A percentile compares a stretch with the other conserved stretches of the same genome.
Conservation (phyloP, 768 basidiomycete genomes). For the Phaeotremella fagi region DNA sequence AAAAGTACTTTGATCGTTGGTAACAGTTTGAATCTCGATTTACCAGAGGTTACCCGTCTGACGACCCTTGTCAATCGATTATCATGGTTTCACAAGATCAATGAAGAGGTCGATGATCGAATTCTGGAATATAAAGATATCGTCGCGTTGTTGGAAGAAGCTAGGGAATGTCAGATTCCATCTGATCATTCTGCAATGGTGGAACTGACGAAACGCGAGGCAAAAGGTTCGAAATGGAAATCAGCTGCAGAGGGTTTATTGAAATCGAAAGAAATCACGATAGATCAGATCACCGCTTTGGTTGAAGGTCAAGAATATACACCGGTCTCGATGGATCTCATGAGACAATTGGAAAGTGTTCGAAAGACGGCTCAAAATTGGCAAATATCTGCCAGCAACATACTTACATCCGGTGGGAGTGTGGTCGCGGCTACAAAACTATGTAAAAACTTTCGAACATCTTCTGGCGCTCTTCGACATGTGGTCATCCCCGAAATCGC, state of each 20-base stretch:
- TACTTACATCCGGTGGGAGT: constrained; percentile 15
- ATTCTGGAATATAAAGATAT: constrained; percentile 72
- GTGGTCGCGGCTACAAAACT: constrained; percentile 25
- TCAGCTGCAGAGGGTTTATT: constrained; percentile 55
- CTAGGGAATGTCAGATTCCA: constrained; percentile 62
- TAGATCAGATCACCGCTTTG: constrained; percentile 71
- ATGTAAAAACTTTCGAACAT: constrained; percentile 28
- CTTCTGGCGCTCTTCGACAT: constrained; percentile 29
- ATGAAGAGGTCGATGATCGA: constrained; percentile 63
- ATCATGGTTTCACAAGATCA: constrained; percentile 67
- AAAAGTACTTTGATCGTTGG: constrained; percentile 34
- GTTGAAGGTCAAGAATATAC: constrained; percentile 61
- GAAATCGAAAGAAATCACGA: constrained; percentile 53
- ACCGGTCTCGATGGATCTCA: constrained; percentile 65
- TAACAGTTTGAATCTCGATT: constrained; percentile 65
- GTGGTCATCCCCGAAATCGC: constrained; percentile 41
- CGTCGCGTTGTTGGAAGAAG: constrained; percentile 65
- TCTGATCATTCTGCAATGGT: constrained; percentile 63
- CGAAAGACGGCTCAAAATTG: constrained; percentile 47
- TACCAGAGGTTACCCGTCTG: constrained; percentile 72
- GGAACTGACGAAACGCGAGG: constrained; percentile 61
- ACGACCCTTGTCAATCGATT: constrained; percentile 76
- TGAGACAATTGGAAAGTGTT: constrained; percentile 62
- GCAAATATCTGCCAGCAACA: constrained; percentile 26
- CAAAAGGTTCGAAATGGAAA: constrained; percentile 73